Evolutionary conservation across 2,329 filamentous ascomycete genomes (phyloP).

Genomic region (Pseudogymnoascus sp.): DNA sequence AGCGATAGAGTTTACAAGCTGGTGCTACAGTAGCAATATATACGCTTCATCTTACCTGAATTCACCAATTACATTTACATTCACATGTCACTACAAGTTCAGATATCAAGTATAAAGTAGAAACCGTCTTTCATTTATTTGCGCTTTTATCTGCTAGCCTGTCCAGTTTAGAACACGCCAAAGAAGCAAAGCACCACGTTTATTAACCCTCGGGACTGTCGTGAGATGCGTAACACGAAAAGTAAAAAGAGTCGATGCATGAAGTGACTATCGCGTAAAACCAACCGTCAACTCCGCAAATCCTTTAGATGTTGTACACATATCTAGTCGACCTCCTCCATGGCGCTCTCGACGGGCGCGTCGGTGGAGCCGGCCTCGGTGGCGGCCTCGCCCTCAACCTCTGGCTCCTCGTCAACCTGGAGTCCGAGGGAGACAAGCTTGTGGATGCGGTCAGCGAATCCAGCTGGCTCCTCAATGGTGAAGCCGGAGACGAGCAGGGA

Average conservation of each 20-base stretch:
- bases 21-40: not conserved
- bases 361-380: conserved; percentile 51
- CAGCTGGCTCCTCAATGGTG: conserved; percentile 97
- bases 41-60: not conserved
- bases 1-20: not conserved
- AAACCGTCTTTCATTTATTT: conserved; percentile 1
- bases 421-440: conserved; percentile 97
- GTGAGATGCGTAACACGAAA: conserved; percentile 11
- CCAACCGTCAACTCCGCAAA: conserved; percentile 7
- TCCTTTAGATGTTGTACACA: conserved; percentile 9
- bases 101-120: conserved; percentile 1
- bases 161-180: conserved; percentile 5
- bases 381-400: conserved; percentile 56
- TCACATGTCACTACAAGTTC: not conserved
- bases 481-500: conserved; percentile 97
- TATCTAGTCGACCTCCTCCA: conserved; percentile 98
- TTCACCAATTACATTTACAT: not conserved
- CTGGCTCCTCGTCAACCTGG: conserved; percentile 92
- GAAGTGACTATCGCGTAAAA: conserved; percentile 8
- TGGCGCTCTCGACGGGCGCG: conserved; percentile 63
- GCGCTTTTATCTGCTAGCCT: conserved; percentile 5
- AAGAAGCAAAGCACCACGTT: conserved; percentile 8
- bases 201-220: conserved; percentile 8
- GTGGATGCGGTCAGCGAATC: conserved; percentile 98
- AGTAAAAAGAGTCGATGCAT: conserved; percentile 6